Conservation (phyloP, 495 filamentous ascomycete genomes). For the Cryomyces minteri region DNA sequence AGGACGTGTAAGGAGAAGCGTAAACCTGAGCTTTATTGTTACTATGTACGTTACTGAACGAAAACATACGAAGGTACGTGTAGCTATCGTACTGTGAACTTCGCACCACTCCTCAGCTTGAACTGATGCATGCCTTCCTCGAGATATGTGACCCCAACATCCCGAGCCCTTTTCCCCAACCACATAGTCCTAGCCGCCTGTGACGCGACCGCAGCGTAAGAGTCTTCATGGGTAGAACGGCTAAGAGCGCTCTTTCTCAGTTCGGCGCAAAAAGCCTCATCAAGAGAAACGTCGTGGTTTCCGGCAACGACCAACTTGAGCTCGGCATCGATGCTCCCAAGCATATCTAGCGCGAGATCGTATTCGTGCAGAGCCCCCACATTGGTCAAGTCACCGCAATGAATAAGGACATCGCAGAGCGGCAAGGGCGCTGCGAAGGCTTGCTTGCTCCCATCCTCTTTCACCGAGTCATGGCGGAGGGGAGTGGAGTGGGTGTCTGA, state of each 20-base stretch:
- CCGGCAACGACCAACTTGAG: slow-evolving; percentile 68
- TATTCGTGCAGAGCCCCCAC: slow-evolving; percentile 38
- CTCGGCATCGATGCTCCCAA: slow-evolving; percentile 37
- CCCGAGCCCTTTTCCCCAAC: slow-evolving; percentile 27
- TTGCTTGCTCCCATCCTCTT: not conserved
- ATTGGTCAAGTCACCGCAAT: slow-evolving; percentile 57
- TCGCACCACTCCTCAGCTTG: slow-evolving; percentile 34
- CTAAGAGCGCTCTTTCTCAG: not conserved
- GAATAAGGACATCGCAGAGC: slow-evolving; percentile 43
- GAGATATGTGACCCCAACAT: slow-evolving; percentile 39
- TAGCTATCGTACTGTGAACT: slow-evolving; percentile 23
- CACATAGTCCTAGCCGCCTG: slow-evolving; percentile 20
- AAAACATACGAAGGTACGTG: not conserved
- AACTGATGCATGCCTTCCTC: slow-evolving; percentile 46
- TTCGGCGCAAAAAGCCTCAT: slow-evolving; percentile 22
- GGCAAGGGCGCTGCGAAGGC: slow-evolving; percentile 22
- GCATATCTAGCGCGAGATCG: slow-evolving; percentile 29
- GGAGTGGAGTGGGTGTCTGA: slow-evolving; percentile 16
- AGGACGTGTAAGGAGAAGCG: slow-evolving; percentile 49
- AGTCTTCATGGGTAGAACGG: slow-evolving; percentile 8
- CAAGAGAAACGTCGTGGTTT: slow-evolving; percentile 61
- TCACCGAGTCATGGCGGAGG: not conserved
- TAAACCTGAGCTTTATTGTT: slow-evolving; percentile 27
- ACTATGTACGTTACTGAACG: not conserved
- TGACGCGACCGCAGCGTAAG: slow-evolving; percentile 17